phyloP scores from a whole-genome alignment of 768 basidiomycete genomes.

The Ephemerocybe angulata region DNA sequence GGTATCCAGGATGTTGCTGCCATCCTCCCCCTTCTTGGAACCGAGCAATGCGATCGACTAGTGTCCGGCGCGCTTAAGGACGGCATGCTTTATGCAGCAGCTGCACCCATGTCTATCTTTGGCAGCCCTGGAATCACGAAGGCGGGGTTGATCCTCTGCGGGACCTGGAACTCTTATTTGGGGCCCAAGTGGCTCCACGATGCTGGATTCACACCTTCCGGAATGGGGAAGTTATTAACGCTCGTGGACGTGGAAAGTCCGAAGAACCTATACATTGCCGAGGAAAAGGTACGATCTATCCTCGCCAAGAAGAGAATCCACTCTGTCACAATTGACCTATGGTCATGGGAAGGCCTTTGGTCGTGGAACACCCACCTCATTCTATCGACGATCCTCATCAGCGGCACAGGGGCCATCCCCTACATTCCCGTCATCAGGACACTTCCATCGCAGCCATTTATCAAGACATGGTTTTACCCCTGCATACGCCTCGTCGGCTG shows the following conservation, averaged over 20 bases:
- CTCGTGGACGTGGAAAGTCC: background rate
- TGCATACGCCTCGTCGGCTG: constrained; percentile 12
- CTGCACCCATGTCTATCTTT: constrained; percentile 21
- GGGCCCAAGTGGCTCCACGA: background rate
- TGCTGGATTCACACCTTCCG: constrained; percentile 2
- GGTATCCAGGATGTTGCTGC: constrained; percentile 25
- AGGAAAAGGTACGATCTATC: background rate
- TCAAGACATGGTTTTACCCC: constrained; percentile 13
- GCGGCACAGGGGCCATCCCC: background rate
- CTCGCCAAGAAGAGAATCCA: background rate
- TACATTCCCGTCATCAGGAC: background rate
- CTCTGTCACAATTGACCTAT: background rate
- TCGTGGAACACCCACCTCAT: background rate
- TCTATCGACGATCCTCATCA: background rate
- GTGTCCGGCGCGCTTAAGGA: constrained; percentile 14
- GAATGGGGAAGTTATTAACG: background rate
- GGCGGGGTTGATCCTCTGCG: constrained; percentile 14
- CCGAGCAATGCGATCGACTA: constrained; percentile 21
- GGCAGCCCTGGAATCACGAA: constrained; percentile 19
- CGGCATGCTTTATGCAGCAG: constrained; percentile 22
- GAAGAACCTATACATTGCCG: background rate
- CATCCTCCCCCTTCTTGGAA: constrained; percentile 22
- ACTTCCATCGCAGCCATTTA: background rate
- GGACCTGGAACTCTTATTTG: constrained; percentile 3
- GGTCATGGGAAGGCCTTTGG: background rate